These are phyloP conservation scores for Leucaena leucocephala DNA, from an alignment of 306 rosid genomes.

Conservation along the genomic window DNA sequence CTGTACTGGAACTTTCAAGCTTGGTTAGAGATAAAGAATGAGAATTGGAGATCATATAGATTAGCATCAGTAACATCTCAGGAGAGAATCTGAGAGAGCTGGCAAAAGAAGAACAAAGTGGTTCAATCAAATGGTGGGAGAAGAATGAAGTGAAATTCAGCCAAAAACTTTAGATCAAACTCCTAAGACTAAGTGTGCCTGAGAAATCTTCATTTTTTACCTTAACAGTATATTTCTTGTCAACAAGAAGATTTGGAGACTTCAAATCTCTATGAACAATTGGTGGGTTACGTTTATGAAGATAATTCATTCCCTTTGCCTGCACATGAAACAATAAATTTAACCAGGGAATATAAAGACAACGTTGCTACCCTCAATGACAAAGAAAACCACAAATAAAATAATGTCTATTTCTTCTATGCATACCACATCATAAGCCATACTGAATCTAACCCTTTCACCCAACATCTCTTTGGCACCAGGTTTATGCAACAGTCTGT, in stretches of 20 bases:
- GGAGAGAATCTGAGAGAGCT: conserved; percentile 11
- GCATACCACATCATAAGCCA: conserved; percentile 89
- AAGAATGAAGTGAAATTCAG: neutral
- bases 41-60: neutral
- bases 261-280: conserved; percentile 89
- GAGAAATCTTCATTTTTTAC: conserved; percentile 37
- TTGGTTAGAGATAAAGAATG: neutral
- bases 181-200: neutral
- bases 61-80: conserved; percentile 12
- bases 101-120: conserved; percentile 4
- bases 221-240: conserved; percentile 87
- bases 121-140: neutral
- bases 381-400: neutral
- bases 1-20: neutral
- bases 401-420: neutral
- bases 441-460: conserved; percentile 72
- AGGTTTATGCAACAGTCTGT: conserved; percentile 73
- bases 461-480: conserved; percentile 73
- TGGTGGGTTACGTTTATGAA: conserved; percentile 84
- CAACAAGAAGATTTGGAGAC: conserved; percentile 91
- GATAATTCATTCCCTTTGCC: conserved; percentile 97
- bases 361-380: conserved; percentile 13
- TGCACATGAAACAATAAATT: conserved; percentile 44
- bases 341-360: neutral
- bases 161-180: conserved; percentile 7